Evolutionary conservation across 1,284 basidiomycete species (phyloP), one percentile per base, ranked within the genome.

Genomic region (Apiotrichum veenhuisii): DNA sequence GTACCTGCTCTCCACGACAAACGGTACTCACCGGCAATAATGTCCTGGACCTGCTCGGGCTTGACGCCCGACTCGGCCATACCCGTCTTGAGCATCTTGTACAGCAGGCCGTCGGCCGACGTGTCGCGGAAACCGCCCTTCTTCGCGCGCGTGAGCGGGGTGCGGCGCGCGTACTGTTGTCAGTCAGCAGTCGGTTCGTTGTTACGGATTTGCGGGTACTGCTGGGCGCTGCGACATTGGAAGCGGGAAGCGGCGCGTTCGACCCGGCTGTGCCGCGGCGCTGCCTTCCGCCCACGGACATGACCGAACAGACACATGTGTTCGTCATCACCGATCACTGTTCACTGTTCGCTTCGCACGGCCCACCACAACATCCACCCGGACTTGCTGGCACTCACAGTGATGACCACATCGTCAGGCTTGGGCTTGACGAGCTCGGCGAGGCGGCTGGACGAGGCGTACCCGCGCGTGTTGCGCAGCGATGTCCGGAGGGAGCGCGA

Each of bases 341-440:
- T 34, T 34, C 33, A 9, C 33, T 14, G 12, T 37, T 14, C 9
- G 17, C 36, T 37, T 7, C 36, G 17, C 4, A 14, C 36, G 15
- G 15, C 36, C 14, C 14, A 37, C 14, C 17, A 37, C 36, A 14
- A 14, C 14, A 14, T 37, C 9, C 36, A 14, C 36, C 4, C 15
- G 11, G 8, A 14, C 36, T 15, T 34, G 33, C 8, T 9, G 8
- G 18, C 43, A 22, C 88, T 86, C 66, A 89, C 89, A 1, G 89
- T 91, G 57, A 94, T 85, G 64, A 93, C 91, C 11, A 91, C 86
- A 74, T 91, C 89, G 63, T 89, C 82, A 0, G 85, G 83, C 58
- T 81, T 84, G 80, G 86, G 87, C 54, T 64, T 58, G 33, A 54
- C 26, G 27, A 65, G 44, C 50, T 58, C 56, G 17, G 49, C 48